Conservation (phyloP, 2,329 filamentous ascomycete species). For the Cadophora malorum region DNA sequence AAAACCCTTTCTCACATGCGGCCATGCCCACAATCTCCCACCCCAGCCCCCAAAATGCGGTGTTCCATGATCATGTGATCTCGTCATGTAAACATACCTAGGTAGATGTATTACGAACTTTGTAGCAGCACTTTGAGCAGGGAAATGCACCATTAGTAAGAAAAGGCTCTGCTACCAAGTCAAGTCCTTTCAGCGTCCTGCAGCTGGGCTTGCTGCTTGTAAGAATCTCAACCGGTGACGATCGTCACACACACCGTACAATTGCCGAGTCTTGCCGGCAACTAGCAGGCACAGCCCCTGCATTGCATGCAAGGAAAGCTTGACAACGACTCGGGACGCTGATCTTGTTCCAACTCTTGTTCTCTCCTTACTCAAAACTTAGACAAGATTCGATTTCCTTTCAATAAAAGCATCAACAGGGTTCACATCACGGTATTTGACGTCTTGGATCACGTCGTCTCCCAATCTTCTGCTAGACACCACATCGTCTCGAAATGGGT, state of each 20-base stretch:
- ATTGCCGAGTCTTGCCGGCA: slow-evolving; percentile 9
- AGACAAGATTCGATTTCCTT: not conserved
- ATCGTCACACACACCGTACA: not conserved
- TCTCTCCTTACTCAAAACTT: not conserved
- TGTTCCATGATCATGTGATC: too few species aligned
- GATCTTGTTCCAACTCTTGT: not conserved
- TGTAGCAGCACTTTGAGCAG: too few species aligned
- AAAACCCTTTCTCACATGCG: too few species aligned
- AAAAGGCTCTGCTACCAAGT: not conserved
- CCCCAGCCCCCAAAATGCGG: too few species aligned
- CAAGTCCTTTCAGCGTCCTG: not conserved
- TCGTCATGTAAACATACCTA: too few species aligned
- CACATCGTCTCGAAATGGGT: not conserved
- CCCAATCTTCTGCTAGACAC: not conserved
- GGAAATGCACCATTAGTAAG: too few species aligned
- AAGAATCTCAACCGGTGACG: not conserved
- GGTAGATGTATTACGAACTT: too few species aligned
- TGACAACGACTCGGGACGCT: not conserved
- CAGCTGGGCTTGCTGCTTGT: too few species aligned
- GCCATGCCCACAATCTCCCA: too few species aligned
- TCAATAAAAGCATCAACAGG: not conserved
- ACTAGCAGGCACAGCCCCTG: not conserved
- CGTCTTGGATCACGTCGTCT: not conserved
- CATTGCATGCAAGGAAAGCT: slow-evolving; percentile 9
- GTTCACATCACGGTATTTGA: not conserved